Evolutionary conservation across 1,284 basidiomycete genomes (phyloP).

Genomic region (Trichosporon ovoides): DNA sequence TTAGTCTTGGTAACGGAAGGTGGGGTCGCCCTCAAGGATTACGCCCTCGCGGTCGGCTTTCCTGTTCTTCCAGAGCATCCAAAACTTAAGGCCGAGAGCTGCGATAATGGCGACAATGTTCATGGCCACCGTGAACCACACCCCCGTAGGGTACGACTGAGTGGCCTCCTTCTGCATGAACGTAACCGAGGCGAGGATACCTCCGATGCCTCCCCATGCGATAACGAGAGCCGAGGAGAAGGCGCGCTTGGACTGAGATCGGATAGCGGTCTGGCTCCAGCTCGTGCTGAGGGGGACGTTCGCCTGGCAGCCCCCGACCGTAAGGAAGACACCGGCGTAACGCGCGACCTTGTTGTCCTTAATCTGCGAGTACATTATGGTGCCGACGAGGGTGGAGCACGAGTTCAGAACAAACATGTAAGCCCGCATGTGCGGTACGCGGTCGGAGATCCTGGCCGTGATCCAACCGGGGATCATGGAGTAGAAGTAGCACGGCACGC

Average conservation of each 20-base stretch:
- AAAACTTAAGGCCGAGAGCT: slow-evolving; percentile 7
- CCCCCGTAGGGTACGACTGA: slow-evolving; percentile 15
- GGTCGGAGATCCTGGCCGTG: slow-evolving; percentile 43
- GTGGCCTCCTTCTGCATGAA: slow-evolving; percentile 17
- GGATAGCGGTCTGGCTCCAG: slow-evolving; percentile 49
- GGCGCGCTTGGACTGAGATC: slow-evolving; percentile 46
- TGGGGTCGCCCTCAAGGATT: slow-evolving; percentile 14
- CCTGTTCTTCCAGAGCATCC: slow-evolving; percentile 11
- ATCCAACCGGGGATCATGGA: slow-evolving; percentile 41
- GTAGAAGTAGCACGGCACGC: slow-evolving; percentile 46
- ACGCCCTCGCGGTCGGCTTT: slow-evolving; percentile 11
- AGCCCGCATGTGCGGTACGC: slow-evolving; percentile 17
- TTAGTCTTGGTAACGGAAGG: slow-evolving; percentile 17
- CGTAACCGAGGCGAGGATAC: slow-evolving; percentile 33
- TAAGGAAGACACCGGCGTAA: slow-evolving; percentile 49
- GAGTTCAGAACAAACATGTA: slow-evolving; percentile 10
- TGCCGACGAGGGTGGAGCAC: slow-evolving; percentile 2
- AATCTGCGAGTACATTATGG: slow-evolving; percentile 13
- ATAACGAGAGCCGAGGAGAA: slow-evolving; percentile 47
- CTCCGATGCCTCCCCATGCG: slow-evolving; percentile 49
- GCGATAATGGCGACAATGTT: slow-evolving; percentile 6
- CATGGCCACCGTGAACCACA: slow-evolving; percentile 18
- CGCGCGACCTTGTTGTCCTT: slow-evolving; percentile 31
- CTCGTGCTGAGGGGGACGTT: slow-evolving; percentile 40
- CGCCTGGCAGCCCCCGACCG: slow-evolving; percentile 40